A percentile compares a stretch with the other conserved stretches of the same genome.
Evolutionary conservation across 2,329 filamentous ascomycete genomes (phyloP).

Genomic region (Botryotinia globosa): DNA sequence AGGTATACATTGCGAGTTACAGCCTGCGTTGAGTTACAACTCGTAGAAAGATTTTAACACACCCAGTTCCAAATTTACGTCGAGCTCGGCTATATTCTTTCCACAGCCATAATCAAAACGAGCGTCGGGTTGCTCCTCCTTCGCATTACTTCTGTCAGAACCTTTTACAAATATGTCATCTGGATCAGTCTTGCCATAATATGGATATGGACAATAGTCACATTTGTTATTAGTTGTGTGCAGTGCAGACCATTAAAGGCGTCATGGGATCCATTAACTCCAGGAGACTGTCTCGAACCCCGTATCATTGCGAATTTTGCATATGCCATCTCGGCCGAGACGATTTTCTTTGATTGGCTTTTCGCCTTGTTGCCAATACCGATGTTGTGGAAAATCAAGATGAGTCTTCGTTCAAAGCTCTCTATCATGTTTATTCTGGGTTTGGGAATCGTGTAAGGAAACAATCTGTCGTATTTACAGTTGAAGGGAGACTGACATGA

Average conservation of each 20-base stretch:
- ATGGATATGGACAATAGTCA: background rate
- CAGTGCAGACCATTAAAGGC: constrained; percentile 11
- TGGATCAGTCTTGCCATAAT: constrained; percentile 3
- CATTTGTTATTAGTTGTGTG: background rate
- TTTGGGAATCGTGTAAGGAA: constrained; percentile 12
- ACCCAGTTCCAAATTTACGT: background rate
- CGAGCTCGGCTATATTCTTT: background rate
- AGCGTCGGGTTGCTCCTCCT: constrained; percentile 16
- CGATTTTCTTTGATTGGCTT: constrained; percentile 20
- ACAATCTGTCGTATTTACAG: background rate
- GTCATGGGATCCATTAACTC: background rate
- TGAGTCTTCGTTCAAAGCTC: background rate
- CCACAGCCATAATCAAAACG: constrained; percentile 8
- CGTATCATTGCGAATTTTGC: background rate
- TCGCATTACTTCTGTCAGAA: constrained; percentile 2
- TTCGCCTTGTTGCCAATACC: constrained; percentile 16
- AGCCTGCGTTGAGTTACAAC: background rate
- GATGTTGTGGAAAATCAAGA: constrained; percentile 10
- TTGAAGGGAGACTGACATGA: background rate
- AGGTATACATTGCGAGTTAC: background rate
- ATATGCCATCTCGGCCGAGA: constrained; percentile 12
- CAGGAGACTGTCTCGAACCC: background rate
- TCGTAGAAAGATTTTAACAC: background rate
- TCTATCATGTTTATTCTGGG: background rate
- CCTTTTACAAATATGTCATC: constrained; percentile 15